These are phyloP conservation scores for Pseudogymnoascus sp. DNA, from an alignment of 2,329 filamentous ascomycete species.

Conservation along the genomic window DNA sequence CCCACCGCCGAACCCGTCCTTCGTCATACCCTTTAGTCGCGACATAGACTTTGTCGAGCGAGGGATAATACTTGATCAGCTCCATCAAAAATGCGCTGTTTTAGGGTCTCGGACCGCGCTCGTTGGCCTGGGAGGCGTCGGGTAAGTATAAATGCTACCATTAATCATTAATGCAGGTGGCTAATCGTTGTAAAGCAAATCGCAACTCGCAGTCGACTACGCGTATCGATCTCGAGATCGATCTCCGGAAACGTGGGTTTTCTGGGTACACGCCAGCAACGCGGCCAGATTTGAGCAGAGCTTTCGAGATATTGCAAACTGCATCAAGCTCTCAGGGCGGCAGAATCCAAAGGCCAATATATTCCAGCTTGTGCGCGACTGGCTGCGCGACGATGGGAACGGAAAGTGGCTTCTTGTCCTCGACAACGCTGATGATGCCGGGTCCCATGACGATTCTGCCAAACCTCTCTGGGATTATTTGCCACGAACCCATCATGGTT, in stretches of 20 bases:
- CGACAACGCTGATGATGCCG: constrained; percentile 30
- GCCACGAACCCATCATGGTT: no score
- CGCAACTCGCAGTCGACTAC: constrained; percentile 32
- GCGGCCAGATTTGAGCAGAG: constrained; percentile 28
- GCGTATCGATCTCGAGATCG: constrained; percentile 23
- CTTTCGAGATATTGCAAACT: constrained; percentile 29
- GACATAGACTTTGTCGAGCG: constrained; percentile 14
- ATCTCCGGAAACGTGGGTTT: constrained; percentile 27
- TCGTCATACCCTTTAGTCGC: not conserved
- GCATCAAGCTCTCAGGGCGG: constrained; percentile 24
- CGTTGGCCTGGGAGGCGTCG: constrained; percentile 19
- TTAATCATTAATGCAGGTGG: constrained; percentile 8
- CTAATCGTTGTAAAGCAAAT: constrained; percentile 24
- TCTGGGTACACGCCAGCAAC: constrained; percentile 32
- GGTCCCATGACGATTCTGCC: constrained; percentile 17
- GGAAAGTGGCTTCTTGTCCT: constrained; percentile 30
- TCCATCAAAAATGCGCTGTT: constrained; percentile 21
- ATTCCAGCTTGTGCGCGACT: constrained; percentile 26
- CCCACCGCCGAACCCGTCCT: not conserved
- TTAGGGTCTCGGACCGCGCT: constrained; percentile 17
- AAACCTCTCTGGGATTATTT: no score
- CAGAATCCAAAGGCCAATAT: constrained; percentile 27
- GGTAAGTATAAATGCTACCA: constrained; percentile 14
- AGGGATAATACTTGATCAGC: constrained; percentile 19
- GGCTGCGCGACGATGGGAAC: constrained; percentile 20